A percentile compares a stretch with the other conserved stretches of the same genome.
These are phyloP conservation scores for Diaporthe sp. DNA, from an alignment of 2,329 filamentous ascomycete genomes.

Conservation along the genomic window DNA sequence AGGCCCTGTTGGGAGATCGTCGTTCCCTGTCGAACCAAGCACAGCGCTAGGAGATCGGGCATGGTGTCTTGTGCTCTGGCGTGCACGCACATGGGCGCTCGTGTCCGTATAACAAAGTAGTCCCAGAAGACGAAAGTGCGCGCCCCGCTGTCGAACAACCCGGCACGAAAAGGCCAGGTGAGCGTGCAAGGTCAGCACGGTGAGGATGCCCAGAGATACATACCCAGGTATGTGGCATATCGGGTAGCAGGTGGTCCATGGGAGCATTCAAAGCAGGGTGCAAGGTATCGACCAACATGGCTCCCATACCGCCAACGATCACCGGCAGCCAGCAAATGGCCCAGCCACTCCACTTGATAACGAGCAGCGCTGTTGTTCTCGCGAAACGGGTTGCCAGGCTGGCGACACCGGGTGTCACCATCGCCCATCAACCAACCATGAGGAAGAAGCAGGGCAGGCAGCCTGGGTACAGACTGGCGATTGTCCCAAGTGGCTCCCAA, in stretches of 20 bases:
- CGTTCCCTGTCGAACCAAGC: conserved; percentile 18
- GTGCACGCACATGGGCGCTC: conserved; percentile 2
- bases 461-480: neutral
- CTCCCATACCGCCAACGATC: neutral
- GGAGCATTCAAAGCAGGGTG: neutral
- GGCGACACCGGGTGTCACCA: conserved; percentile 6
- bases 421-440: conserved; percentile 8
- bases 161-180: neutral
- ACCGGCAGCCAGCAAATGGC: neutral
- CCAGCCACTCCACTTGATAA: conserved; percentile 25
- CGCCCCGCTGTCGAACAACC: neutral
- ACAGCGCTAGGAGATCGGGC: conserved; percentile 13
- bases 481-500: conserved; percentile 30
- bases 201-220: neutral
- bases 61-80: conserved; percentile 12
- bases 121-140: neutral
- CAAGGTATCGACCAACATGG: neutral
- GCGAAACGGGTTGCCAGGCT: neutral
- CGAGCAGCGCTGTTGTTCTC: conserved; percentile 4
- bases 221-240: neutral
- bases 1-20: conserved; percentile 6
- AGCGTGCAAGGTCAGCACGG: neutral
- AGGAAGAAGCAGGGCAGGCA: conserved; percentile 8
- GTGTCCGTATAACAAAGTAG: neutral
- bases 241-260: neutral